Evolutionary conservation across 345 rosid species (phyloP).

Genomic region (Fremontodendron californicum): DNA sequence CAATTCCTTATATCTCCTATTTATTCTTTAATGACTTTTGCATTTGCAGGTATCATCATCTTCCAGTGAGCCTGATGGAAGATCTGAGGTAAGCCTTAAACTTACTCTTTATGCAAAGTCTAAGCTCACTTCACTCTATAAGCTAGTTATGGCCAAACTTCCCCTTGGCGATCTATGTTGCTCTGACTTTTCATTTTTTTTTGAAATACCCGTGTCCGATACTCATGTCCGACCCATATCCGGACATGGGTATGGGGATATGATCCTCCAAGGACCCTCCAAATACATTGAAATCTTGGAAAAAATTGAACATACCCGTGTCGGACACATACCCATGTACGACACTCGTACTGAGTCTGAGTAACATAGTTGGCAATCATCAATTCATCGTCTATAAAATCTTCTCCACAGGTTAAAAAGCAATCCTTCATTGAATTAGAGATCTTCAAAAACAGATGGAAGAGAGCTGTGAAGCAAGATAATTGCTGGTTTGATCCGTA

Average conservation of each 20-base stretch:
- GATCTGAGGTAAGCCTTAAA: conserved; percentile 42
- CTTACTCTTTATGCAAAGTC: background rate
- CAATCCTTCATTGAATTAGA: conserved; percentile 45
- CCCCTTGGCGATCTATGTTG: no score
- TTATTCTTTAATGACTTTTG: background rate
- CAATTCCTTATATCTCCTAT: background rate
- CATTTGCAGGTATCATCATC: conserved; percentile 23
- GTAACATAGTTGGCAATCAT: background rate
- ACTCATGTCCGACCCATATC: no score
- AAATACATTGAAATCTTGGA: no score
- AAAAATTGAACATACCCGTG: no score
- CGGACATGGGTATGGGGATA: no score
- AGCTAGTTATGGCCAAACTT: background rate
- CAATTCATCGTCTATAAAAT: background rate
- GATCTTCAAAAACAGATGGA: conserved; percentile 62
- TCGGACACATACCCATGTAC: no score
- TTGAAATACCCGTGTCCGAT: no score
- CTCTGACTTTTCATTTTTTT: no score
- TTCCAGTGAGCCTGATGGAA: conserved; percentile 27
- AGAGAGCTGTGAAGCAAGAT: conserved; percentile 52
- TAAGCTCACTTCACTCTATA: background rate
- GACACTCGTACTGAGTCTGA: no score
- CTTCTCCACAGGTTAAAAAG: background rate
- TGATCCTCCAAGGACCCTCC: no score
- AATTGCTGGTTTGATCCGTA: conserved; percentile 52